Conservation (phyloP, 2,329 filamentous ascomycete species). For the Xylariaceae sp. region DNA sequence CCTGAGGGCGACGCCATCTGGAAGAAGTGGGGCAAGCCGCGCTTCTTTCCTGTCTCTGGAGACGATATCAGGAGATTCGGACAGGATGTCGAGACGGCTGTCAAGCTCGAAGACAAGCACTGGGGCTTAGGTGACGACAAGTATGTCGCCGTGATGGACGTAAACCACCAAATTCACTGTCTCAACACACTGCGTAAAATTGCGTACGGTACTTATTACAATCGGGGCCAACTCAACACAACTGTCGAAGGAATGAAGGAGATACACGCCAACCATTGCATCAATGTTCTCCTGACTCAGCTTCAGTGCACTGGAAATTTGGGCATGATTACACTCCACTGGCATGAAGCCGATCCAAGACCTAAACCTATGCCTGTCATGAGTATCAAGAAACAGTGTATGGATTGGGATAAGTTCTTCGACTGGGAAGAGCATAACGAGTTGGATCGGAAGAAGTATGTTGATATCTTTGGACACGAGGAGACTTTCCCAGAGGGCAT, state of each 20-base stretch:
- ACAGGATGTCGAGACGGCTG: conserved; percentile 27
- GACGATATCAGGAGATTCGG: conserved; percentile 28
- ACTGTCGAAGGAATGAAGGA: conserved; percentile 12
- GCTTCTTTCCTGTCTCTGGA: conserved; percentile 25
- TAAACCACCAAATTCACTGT: conserved; percentile 33
- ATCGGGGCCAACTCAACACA: conserved; percentile 16
- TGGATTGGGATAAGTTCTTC: too few relatives aligned
- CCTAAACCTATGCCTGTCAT: too few relatives aligned
- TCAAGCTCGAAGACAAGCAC: conserved; percentile 26
- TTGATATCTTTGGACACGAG: too few relatives aligned
- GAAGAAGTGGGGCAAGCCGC: conserved; percentile 29
- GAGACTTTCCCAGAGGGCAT: too few relatives aligned
- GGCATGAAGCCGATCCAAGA: conserved; percentile 28
- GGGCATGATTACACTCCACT: conserved; percentile 34
- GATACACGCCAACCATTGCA: conserved; percentile 35
- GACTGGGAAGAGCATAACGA: too few relatives aligned
- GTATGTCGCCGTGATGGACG: conserved; percentile 31
- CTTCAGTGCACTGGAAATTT: conserved; percentile 33
- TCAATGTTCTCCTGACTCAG: conserved; percentile 33
- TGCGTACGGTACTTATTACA: conserved; percentile 26
- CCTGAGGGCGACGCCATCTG: conserved; percentile 26
- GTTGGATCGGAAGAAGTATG: too few relatives aligned
- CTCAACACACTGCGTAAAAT: conserved; percentile 30
- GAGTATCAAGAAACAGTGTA: too few relatives aligned
- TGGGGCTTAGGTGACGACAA: conserved; percentile 32